Evolutionary conservation across 441 rosid species (phyloP).

Genomic region (Gossypium gossypioides): DNA sequence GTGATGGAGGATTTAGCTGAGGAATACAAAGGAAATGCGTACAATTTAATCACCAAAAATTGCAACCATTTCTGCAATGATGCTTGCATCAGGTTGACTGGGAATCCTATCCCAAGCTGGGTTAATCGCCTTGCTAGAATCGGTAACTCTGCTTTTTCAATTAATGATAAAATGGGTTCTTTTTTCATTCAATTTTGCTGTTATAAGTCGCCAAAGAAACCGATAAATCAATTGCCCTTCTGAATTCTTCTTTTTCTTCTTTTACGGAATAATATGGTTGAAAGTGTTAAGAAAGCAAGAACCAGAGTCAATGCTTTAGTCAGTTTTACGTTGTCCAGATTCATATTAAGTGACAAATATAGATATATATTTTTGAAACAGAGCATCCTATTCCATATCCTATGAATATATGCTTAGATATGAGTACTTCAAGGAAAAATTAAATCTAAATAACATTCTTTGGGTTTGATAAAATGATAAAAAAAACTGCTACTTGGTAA

Average conservation of each 20-base stretch:
- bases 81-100: constrained; percentile 65
- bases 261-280: not conserved
- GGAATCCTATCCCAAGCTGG: constrained; percentile 87
- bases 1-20: constrained; percentile 73
- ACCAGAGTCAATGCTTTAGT: not conserved
- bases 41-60: constrained; percentile 81
- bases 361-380: not conserved
- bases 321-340: not conserved
- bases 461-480: too few relatives aligned
- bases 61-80: constrained; percentile 96
- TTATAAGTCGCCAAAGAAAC: not conserved
- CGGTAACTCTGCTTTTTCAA: constrained; percentile 31
- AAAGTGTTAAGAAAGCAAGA: not conserved
- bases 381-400: not conserved
- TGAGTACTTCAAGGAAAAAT: not conserved
- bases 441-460: too few relatives aligned
- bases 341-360: not conserved
- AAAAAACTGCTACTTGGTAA: too few relatives aligned
- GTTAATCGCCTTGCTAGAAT: constrained; percentile 93
- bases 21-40: constrained; percentile 68
- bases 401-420: not conserved
- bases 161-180: not conserved
- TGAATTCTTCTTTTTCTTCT: not conserved
- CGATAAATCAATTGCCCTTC: not conserved
- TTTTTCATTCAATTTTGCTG: not conserved